phyloP scores from a whole-genome alignment of 495 filamentous ascomycete genomes.

The Pseudevernia furfuracea region DNA sequence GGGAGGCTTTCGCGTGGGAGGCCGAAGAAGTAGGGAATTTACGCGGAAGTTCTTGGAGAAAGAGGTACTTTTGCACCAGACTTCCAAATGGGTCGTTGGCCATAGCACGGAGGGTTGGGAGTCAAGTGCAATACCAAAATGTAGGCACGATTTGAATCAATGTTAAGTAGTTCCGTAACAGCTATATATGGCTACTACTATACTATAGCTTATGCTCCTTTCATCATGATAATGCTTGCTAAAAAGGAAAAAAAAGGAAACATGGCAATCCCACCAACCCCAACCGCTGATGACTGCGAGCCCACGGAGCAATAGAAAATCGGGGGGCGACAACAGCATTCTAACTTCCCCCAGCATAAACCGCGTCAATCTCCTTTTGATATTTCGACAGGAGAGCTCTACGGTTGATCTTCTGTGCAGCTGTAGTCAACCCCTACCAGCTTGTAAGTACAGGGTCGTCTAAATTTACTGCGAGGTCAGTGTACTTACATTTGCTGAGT shows the following conservation, averaged over 20 bases:
- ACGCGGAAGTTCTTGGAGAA: no score
- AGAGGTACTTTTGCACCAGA: neutral
- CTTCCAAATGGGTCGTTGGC: neutral
- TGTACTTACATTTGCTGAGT: conserved; percentile 81
- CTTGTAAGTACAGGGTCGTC: conserved; percentile 8
- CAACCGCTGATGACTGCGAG: neutral
- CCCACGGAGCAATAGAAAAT: neutral
- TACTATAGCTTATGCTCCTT: neutral
- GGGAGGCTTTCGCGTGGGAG: neutral
- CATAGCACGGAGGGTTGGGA: neutral
- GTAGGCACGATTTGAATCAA: neutral
- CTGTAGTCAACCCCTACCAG: conserved; percentile 44
- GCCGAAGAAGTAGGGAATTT: neutral
- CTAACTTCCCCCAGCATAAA: conserved; percentile 29
- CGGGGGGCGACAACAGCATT: neutral
- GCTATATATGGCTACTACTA: neutral
- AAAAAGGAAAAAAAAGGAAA: neutral
- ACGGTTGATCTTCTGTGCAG: conserved; percentile 50
- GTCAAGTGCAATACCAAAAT: neutral
- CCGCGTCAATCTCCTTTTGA: conserved; percentile 41
- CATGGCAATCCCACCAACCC: neutral
- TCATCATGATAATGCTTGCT: conserved; percentile 2
- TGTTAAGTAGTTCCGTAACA: neutral
- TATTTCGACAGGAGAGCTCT: conserved; percentile 45
- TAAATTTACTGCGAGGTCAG: neutral